Evolutionary conservation across 192 early-diverging fungal species (phyloP).

Genomic region (Coemansia sp.): DNA sequence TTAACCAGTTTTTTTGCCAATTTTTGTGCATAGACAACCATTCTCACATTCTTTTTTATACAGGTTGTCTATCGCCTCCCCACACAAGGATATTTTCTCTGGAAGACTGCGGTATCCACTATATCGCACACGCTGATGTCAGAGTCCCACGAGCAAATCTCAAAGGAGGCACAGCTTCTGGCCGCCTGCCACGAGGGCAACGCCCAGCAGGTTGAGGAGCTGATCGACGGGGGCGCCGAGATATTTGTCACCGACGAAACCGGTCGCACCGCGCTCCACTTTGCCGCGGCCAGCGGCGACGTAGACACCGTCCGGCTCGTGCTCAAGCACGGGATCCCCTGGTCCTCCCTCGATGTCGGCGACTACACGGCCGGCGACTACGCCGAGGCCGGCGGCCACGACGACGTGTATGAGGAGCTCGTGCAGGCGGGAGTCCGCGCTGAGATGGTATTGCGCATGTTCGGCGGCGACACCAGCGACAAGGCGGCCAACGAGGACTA

Average conservation of each 20-base stretch:
- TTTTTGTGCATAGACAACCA: constrained; percentile 3
- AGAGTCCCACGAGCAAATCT: constrained; percentile 3
- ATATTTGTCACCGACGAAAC: constrained; percentile 57
- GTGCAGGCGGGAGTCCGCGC: constrained; percentile 82
- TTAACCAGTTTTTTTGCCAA: not conserved
- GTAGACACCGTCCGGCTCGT: constrained; percentile 59
- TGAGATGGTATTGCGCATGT: constrained; percentile 73
- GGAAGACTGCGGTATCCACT: not conserved
- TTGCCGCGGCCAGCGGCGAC: constrained; percentile 68
- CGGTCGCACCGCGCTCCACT: constrained; percentile 66
- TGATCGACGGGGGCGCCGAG: constrained; percentile 57
- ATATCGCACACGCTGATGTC: not conserved
- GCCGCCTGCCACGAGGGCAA: constrained; percentile 49
- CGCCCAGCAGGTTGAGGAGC: constrained; percentile 41
- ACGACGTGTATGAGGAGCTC: constrained; percentile 72
- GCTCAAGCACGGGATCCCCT: constrained; percentile 70
- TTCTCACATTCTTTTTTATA: not conserved
- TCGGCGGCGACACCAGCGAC: constrained; percentile 43
- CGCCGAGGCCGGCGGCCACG: constrained; percentile 68
- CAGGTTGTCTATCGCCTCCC: not conserved
- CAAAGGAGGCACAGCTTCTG: constrained; percentile 43
- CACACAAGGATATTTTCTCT: not conserved
- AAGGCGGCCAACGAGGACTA: constrained; percentile 76
- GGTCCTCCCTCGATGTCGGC: constrained; percentile 78
- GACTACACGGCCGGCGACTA: constrained; percentile 83